phyloP scores from a whole-genome alignment of 768 basidiomycete species.

The Suillus subalutaceus region DNA sequence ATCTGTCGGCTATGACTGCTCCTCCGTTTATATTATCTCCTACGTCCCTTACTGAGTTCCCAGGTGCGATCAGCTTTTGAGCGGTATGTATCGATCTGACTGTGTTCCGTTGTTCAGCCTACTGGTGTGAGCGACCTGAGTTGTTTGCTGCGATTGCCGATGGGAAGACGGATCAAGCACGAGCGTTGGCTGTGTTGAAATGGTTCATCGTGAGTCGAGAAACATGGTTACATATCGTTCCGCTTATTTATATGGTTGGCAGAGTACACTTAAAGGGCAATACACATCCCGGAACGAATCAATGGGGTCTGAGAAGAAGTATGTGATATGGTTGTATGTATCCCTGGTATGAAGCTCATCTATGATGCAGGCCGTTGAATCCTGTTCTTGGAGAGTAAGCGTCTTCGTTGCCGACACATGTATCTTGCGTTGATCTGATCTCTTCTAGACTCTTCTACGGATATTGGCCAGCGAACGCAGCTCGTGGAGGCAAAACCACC shows the following conservation, averaged over 20 bases:
- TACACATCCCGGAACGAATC: constrained; percentile 94
- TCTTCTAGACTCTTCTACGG: constrained; percentile 79
- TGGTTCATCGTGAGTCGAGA: constrained; percentile 85
- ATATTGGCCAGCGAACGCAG: constrained; percentile 71
- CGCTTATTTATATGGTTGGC: neutral
- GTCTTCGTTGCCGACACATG: neutral
- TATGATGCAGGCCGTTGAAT: constrained; percentile 76
- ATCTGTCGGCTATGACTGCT: constrained; percentile 82
- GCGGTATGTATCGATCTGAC: constrained; percentile 1
- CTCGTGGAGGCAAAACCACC: constrained; percentile 76
- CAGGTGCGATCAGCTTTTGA: constrained; percentile 52
- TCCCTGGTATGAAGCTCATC: constrained; percentile 12
- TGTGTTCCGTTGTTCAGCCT: constrained; percentile 53
- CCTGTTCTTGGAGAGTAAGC: constrained; percentile 92
- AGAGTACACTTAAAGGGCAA: constrained; percentile 94
- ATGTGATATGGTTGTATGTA: constrained; percentile 24
- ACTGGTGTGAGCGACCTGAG: constrained; percentile 96
- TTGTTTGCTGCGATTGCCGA: constrained; percentile 87
- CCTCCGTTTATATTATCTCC: constrained; percentile 93
- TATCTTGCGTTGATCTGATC: neutral
- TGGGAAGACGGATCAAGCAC: constrained; percentile 70
- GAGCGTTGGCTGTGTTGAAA: constrained; percentile 78
- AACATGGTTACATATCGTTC: neutral
- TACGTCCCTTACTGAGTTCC: constrained; percentile 89
- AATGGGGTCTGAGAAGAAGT: constrained; percentile 99